Conservation (phyloP, 108 stramenopile genomes). For the Skeletonema tropicum region DNA sequence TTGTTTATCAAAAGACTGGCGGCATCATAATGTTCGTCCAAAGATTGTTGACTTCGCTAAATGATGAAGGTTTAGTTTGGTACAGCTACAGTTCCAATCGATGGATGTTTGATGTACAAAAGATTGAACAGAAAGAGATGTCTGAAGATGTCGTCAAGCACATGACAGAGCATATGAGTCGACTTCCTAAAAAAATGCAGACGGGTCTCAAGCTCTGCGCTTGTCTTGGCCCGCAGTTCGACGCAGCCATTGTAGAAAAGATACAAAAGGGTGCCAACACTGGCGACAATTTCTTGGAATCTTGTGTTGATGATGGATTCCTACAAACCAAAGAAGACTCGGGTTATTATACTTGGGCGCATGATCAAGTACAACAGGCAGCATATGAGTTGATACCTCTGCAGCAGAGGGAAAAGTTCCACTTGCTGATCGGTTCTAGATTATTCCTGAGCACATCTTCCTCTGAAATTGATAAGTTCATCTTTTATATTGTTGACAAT, state of each 20-base stretch:
- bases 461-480: constrained; percentile 33
- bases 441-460: constrained; percentile 42
- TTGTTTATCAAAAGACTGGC: constrained; percentile 29
- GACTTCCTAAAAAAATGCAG: constrained; percentile 39
- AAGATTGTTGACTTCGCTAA: constrained; percentile 52
- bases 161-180: constrained; percentile 51
- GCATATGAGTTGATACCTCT: constrained; percentile 54
- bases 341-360: constrained; percentile 54
- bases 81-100: constrained; percentile 48
- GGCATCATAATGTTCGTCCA: constrained; percentile 34
- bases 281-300: constrained; percentile 39
- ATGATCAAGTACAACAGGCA: constrained; percentile 69
- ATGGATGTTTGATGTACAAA: constrained; percentile 63
- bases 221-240: constrained; percentile 56
- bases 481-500: constrained; percentile 56
- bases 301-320: constrained; percentile 24
- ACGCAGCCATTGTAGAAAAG: constrained; percentile 33
- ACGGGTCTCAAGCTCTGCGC: constrained; percentile 53
- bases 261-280: constrained; percentile 11
- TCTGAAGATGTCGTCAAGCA: constrained; percentile 38
- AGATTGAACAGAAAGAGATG: constrained; percentile 37
- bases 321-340: constrained; percentile 26
- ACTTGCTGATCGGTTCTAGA: constrained; percentile 58
- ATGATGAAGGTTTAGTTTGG: constrained; percentile 55
- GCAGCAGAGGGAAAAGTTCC: constrained; percentile 42